Evolutionary conservation across 2,329 filamentous ascomycete species (phyloP), one percentile per base, ranked within the genome.

Genomic region (Mycosphaerella sp.): DNA sequence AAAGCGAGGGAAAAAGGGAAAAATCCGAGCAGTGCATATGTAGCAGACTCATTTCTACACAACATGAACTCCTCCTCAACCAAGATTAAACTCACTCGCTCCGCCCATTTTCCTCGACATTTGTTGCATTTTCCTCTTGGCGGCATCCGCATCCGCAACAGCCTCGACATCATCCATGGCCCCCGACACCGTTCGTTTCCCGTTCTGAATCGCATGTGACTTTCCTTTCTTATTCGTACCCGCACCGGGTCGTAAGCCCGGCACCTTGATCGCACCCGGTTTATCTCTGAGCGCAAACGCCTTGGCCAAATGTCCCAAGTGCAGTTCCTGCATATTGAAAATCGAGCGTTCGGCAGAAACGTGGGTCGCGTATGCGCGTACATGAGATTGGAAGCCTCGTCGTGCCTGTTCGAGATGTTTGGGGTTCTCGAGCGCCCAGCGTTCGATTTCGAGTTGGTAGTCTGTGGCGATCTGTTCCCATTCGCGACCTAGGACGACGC

Each of bases 311-410:
- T 98, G 93, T 2, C 93, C 93, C 6, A 97, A 74, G 70, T 98
- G 93, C 45, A 98, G 74, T 65, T 88, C 82, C 56, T 89, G 90
- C 71, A 96, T 95, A 70, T 97, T 88, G 70, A 98, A 98, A 68
- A 87, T 91, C 49, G 77, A 76, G 49, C 93, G 80, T 74, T 98
- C 93, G 42, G 85, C 84, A 31, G 87, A 85, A 29, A 92, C 82
- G 71, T 98, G 93, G 0, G 93, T 98, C 2, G 93, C 90, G 69
- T 98, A 98, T 0, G 93, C 93, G 51, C 93, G 81, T 51, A 98
- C 85, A 66, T 97, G 91, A 48, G 88, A 93, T 67, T 95, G 89
- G 74, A 88, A 98, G 0, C 86, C 93, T 62, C 88, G 83, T 17
- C 89, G 82, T 0, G 87, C 92, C 64, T 90, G 80, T 64, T 95